A percentile compares a stretch with the other conserved stretches of the same genome.
Conservation (phyloP, 345 rosid species). For the Capsella bursapastoris region DNA sequence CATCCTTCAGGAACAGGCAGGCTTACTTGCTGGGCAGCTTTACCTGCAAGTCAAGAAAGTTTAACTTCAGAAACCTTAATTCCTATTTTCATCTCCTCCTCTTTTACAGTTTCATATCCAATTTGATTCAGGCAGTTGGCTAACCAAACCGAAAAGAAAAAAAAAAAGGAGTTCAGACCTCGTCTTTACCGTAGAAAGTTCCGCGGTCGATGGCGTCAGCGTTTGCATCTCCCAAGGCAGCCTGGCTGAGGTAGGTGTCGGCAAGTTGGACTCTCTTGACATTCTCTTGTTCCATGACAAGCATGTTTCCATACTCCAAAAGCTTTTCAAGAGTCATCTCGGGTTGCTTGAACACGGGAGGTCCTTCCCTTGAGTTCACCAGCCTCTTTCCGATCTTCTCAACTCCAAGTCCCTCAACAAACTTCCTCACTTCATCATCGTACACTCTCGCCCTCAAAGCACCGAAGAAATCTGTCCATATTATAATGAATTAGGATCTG, state of each 20-base stretch:
- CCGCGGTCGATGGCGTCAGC: slow-evolving; percentile 68
- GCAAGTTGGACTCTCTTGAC: slow-evolving; percentile 98
- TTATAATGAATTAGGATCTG: background rate
- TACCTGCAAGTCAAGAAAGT: slow-evolving; percentile 54
- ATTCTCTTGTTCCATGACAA: slow-evolving; percentile 88
- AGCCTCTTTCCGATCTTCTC: slow-evolving; percentile 70
- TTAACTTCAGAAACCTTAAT: slow-evolving; percentile 19
- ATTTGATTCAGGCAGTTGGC: background rate
- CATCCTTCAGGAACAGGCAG: slow-evolving; percentile 88
- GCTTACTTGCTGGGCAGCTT: slow-evolving; percentile 80
- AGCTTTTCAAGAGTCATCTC: slow-evolving; percentile 75
- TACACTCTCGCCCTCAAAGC: slow-evolving; percentile 95
- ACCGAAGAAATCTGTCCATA: slow-evolving; percentile 80
- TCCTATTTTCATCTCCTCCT: background rate
- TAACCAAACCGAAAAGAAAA: background rate
- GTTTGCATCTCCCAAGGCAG: slow-evolving; percentile 93
- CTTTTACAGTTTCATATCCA: slow-evolving; percentile 1
- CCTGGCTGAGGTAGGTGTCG: slow-evolving; percentile 77
- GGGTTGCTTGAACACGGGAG: slow-evolving; percentile 85
- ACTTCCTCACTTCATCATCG: slow-evolving; percentile 97
- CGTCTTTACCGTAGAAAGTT: slow-evolving; percentile 70
- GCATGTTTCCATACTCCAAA: slow-evolving; percentile 82
- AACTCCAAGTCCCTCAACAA: slow-evolving; percentile 68
- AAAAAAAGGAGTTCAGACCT: slow-evolving; percentile 35
- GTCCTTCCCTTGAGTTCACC: slow-evolving; percentile 86